Evolutionary conservation across 768 basidiomycete genomes (phyloP), one percentile per base, ranked within the genome.

Genomic region (Lactarius sanguifluus): DNA sequence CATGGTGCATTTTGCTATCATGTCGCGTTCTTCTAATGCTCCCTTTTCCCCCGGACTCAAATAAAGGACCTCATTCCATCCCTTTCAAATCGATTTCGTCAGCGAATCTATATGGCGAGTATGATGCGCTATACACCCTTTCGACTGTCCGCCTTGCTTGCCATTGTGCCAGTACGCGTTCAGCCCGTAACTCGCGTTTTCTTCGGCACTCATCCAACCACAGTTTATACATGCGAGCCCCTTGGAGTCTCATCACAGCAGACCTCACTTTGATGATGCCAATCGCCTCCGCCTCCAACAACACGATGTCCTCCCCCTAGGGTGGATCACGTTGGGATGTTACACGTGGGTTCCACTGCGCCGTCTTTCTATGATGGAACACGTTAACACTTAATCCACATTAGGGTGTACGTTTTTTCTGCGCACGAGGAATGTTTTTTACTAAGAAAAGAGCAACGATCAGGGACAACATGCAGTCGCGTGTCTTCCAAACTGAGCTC

Each of bases 251-350:
- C 55, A 64, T 54, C 30, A 32, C 52, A 45, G 10, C 50, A 43
- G 43, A 52, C 57, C 57, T 32, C 18, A 40, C 6, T 43, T 36
- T 16, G 28, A n/a, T 36, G 64, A 50, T 18, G 3, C 34, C 18
- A 55, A 47, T 28, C 61, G 61, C 60, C 41, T 57, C 32, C 40
- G 47, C 45, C 15, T 56, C 59, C 43, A 57, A 8, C 50, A 64
- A 50, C 45, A 59, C 47, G 57, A 36, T 41, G 52, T 75, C 6
- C 80, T 89, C 59, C 86, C 86, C 8, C 77, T 77, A 2, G 79
- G 75, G 57, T 91, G 88, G 88, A 79, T 79, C 20, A 80, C 81
- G 20, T 73, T 80, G 63, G 87, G 87, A 72, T 91, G 89, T 71
- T 85, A 83, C 77, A 82, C 81, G 88, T 89, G 65, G 55, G 78